Conservation (phyloP, 169 alveolate species). For the Cryptosporidium sp. region DNA sequence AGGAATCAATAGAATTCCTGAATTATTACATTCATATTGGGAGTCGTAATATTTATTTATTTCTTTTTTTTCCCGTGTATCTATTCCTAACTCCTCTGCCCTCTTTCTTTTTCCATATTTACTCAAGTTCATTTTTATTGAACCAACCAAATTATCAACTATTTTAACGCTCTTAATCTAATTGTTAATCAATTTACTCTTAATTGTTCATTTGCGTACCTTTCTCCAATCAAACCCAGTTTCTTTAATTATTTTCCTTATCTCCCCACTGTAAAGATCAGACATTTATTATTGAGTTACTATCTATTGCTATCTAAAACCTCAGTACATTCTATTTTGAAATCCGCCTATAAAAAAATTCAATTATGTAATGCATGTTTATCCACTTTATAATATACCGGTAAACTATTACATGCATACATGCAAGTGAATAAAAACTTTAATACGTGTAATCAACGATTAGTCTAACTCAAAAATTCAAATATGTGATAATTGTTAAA, state of each 20-base stretch:
- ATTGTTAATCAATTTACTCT: not conserved
- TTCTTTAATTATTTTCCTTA: constrained; percentile 17
- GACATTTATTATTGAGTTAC: constrained; percentile 7
- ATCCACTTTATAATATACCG: constrained; percentile 42
- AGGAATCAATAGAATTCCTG: constrained; percentile 50
- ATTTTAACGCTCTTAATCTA: constrained; percentile 12
- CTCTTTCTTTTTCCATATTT: constrained; percentile 15
- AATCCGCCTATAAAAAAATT: constrained; percentile 4
- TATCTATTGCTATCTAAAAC: not conserved
- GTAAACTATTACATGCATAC: constrained; percentile 37
- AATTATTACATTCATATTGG: constrained; percentile 1
- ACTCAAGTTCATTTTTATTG: constrained; percentile 38
- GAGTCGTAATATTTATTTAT: not conserved
- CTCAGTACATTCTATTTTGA: not conserved
- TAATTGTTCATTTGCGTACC: constrained; percentile 2
- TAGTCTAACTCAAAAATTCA: no score
- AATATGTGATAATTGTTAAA: no score
- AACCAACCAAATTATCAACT: constrained; percentile 33
- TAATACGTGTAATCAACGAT: not conserved
- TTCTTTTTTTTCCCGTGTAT: not conserved
- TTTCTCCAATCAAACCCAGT: constrained; percentile 65
- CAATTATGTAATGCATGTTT: constrained; percentile 48
- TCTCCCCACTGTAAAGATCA: not conserved
- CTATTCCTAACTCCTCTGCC: not conserved
- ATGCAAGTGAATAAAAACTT: not conserved